Base-by-base conservation (phyloP, 768 basidiomycete genomes). In the Coprinopsis marcescibilis region DNA sequence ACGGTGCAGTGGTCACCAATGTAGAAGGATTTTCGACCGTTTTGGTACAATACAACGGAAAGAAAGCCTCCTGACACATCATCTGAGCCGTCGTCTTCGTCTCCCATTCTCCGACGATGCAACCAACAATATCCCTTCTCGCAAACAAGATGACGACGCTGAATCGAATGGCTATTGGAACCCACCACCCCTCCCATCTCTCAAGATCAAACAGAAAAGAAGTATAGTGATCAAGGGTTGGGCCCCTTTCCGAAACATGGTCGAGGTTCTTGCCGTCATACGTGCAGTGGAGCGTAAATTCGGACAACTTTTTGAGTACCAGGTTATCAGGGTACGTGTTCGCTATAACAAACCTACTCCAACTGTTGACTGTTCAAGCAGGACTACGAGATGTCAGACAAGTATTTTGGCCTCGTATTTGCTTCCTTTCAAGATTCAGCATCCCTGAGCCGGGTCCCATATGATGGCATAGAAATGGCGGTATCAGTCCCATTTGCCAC, bases 251-350 rank as follows among this genome's bases (percentile, higher is more conserved):
- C 58, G 55, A 2, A 74, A 72, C 26, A 72, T 80, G 53, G 60
- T 67, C 3, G 76, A 84, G 19, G 75, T 72, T 3, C 67, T 73
- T 6, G 65, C 74, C 37, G 65, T 80, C 37, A 57, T 83, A 45
- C 72, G 76, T 37, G 74, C 70, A 6, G 53, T 84, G 23, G 83
- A 85, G 62, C 68, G 69, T 14, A 72, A 69, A 45, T 79, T 73
- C 58, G 79, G 79, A 12, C 60, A 65, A 7, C 55, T 81, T 26
- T 58, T 66, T 21, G 73, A 76, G 43, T 75, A 65, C 38, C 59
- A 61, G 35, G 64, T 73, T 32, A 50, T 59, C 25, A 66, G 69
- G 62, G 78, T 77, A 54, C 60, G 27, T 14, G 4, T 36, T 36
- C 46, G 46, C 38, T 17, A 14, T 19, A 17, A 35, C 14, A 33